These are phyloP conservation scores for Persicaria tinctoria DNA, from an alignment of 148 eudicot species.

Conservation along the genomic window DNA sequence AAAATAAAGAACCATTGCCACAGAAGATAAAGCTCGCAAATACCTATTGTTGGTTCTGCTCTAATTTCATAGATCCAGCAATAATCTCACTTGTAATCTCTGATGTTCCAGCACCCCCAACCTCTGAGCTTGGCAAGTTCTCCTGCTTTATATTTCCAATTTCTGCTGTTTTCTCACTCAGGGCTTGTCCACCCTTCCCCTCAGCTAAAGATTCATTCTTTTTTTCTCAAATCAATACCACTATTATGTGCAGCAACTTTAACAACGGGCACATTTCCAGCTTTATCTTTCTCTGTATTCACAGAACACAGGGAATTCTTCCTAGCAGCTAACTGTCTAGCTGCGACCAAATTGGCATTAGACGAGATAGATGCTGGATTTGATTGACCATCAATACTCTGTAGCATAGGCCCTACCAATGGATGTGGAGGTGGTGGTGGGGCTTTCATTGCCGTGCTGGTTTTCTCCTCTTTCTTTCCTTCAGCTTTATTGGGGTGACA, in stretches of 20 bases:
- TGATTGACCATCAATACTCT: not conserved
- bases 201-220: not conserved
- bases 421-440: not conserved
- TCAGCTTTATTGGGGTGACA: not conserved
- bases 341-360: not conserved
- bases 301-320: not conserved
- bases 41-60: slow-evolving; percentile 2
- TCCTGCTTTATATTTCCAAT: not conserved
- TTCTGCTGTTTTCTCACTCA: not conserved
- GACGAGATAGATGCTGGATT: slow-evolving; percentile 6
- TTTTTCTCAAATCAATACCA: not conserved
- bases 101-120: not conserved
- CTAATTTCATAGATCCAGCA: not conserved
- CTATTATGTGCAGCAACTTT: not conserved
- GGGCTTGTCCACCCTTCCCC: not conserved
- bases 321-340: not conserved
- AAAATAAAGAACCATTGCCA: not conserved
- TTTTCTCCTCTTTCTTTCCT: slow-evolving; percentile 7
- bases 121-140: not conserved
- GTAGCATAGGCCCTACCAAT: slow-evolving; percentile 1
- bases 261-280: not conserved
- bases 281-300: slow-evolving; percentile 3
- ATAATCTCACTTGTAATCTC: not conserved
- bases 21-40: not conserved
- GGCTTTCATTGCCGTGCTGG: not conserved